Evolutionary conservation across 225 moss, liverwort and hornwort genomes (phyloP).

Genomic region (Pleurozium schreberi): DNA sequence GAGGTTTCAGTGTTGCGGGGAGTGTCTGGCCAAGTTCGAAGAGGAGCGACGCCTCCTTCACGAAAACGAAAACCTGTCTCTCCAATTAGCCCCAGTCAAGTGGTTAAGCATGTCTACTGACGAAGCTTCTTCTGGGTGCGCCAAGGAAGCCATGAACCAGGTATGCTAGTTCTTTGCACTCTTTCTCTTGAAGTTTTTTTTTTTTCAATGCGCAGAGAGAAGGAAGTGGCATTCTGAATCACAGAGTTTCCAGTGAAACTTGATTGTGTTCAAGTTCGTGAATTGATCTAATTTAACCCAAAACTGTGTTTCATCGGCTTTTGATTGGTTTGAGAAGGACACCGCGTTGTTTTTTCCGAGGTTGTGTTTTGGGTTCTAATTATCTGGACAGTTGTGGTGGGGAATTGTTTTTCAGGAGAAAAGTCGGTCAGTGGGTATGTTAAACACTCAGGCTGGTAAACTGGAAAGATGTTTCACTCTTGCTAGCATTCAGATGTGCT

Average conservation of each 20-base stretch:
- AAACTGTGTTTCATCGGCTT: not conserved
- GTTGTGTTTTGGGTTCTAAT: not conserved
- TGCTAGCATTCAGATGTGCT: not conserved
- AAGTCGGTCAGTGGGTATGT: not conserved
- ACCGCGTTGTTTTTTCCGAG: not conserved
- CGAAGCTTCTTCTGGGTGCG: not conserved
- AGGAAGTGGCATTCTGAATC: not conserved
- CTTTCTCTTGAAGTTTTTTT: not conserved
- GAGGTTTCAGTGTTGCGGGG: slow-evolving; percentile 14
- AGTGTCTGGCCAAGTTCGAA: slow-evolving; percentile 34
- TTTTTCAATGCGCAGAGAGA: not conserved
- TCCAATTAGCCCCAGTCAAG: slow-evolving; percentile 30
- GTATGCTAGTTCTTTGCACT: not conserved
- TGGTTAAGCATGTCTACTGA: slow-evolving; percentile 17
- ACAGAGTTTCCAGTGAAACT: not conserved
- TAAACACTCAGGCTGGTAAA: not conserved
- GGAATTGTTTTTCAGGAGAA: not conserved
- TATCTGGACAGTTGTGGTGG: not conserved
- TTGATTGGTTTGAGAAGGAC: not conserved
- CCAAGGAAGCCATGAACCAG: not conserved
- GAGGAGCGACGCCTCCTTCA: slow-evolving; percentile 17
- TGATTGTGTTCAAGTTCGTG: not conserved
- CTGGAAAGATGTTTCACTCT: not conserved
- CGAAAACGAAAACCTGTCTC: slow-evolving; percentile 28
- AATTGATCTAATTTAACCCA: not conserved